Base-by-base conservation (phyloP, 306 rosid genomes). In the Calophaca sinica region DNA sequence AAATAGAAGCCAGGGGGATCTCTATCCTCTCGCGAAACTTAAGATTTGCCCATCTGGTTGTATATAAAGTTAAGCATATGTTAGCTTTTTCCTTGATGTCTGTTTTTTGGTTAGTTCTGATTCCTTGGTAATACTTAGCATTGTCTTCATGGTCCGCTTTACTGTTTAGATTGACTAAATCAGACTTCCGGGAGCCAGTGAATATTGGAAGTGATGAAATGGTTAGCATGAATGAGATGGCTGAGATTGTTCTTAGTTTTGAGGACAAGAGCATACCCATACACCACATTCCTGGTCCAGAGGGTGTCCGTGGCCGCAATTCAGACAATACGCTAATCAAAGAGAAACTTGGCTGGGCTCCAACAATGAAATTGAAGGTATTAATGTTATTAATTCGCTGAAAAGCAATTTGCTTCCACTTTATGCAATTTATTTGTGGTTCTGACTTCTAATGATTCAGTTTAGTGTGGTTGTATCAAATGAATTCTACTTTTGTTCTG, bases 171-270 rank as follows among this genome's bases (percentile, higher is more conserved):
- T 88, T 94, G 96, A 94, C 99, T 0, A 94, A 94, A 76, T 94
- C 99, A 2, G 99, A 94, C 79, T 94, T 94, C 82, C 87, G 92
- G 1, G 99, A 94, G 83, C 97, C 99, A 5, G 97, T 94, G 72
- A 94, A 94, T 72, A 92, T 92, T 79, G 99, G 99, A 84, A 94
- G 99, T 35, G 97, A 94, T 45, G 99, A 94, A 87, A 94, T 94
- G 99, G 99, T 94, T 4, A 91, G 99, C 96, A 94, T 94, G 99
- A 92, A 94, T 78, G 99, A 92, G 72, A 94, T 94, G 99, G 98
- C 97, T 44, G 98, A 91, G 83, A 94, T 91, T 65, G 92, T 94
- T 70, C 96, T 91, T 38, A 81, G 97, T 88, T 92, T 94, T 85
- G 99, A 94, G 82, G 35, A 81, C 86, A 94, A 87, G 86, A 86